Evolutionary conservation across 2,329 filamentous ascomycete genomes (phyloP), one percentile per base, ranked within the genome.

Genomic region (Mycosphaerella sp.): DNA sequence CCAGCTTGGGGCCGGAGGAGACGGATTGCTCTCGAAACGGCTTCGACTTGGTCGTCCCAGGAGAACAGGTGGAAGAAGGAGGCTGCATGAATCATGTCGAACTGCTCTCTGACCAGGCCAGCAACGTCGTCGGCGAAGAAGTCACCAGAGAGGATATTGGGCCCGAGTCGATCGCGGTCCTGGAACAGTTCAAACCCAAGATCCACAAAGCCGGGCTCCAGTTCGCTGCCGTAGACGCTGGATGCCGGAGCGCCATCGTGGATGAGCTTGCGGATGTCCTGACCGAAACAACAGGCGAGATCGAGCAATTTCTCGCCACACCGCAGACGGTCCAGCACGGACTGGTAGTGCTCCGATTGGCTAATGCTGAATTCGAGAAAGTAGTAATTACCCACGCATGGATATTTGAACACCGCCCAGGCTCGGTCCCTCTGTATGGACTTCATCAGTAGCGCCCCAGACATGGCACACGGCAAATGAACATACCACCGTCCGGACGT

Each of bases 31-130:
- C 62, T 59, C 48, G 69, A 69, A 8, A 67, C 67, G n/a, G 68
- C 67, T 46, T 67, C 62, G 9, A 72, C 55, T 54, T 77, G 74
- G 6, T 64, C 63, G 1, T 73, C 69, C 59, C 64, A 72, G 32
- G 67, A 65, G 56, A 75, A 77, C 6, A 76, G 64, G 47, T 77
- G 75, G 39, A 77, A 69, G 61, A 76, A 73, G 0, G 70, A 71
- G 0, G 67, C 68, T 1, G 73, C 65, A 32, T 73, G 66, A 5
- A 77, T 57, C 6, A 77, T 68, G 53, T 76, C 71, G 46, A 56
- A 56, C 1, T 75, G 62, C n/a, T 40, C 36, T 11, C 41, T 26
- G 2, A 29, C 39, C 12, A 51, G 26, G 40, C 69, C 52, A 11
- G 64, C 66, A 34, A 76, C 56, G 0, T 66, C 45, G 0, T 55